These are phyloP conservation scores for Cercospora sp. DNA, from an alignment of 2,329 filamentous ascomycete genomes.

Conservation along the genomic window DNA sequence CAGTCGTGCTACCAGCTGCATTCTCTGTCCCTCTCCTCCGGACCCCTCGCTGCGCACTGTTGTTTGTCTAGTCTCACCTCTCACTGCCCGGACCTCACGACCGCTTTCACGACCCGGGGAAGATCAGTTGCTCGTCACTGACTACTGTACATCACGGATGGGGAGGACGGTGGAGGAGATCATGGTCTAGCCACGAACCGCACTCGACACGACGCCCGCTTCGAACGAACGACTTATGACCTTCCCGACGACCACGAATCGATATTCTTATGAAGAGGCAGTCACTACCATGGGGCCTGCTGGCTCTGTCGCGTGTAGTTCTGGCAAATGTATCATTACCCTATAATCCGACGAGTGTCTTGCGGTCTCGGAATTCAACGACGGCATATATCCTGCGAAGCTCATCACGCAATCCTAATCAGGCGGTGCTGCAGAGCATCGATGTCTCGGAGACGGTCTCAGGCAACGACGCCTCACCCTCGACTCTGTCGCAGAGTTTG, in stretches of 20 bases:
- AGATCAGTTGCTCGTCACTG: not conserved
- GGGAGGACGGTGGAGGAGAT: conserved; percentile 14
- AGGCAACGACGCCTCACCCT: conserved; percentile 47
- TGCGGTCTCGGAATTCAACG: conserved; percentile 55
- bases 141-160: not conserved
- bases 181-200: conserved; percentile 19
- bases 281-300: conserved; percentile 27
- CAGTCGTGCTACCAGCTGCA: not conserved
- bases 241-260: conserved; percentile 9
- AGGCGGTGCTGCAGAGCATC: conserved; percentile 61
- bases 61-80: conserved; percentile 10
- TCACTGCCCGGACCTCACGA: conserved; percentile 3
- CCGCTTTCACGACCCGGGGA: not conserved
- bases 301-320: conserved; percentile 29
- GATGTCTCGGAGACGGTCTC: conserved; percentile 62
- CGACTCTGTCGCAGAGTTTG: conserved; percentile 56
- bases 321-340: conserved; percentile 52
- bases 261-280: conserved; percentile 25
- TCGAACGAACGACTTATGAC: conserved; percentile 15
- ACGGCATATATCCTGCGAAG: conserved; percentile 71
- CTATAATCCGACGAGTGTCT: conserved; percentile 74
- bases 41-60: conserved; percentile 7
- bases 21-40: conserved; percentile 1
- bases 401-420: conserved; percentile 45
- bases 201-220: conserved; percentile 1